These are phyloP conservation scores for Russula abietina DNA, from an alignment of 768 basidiomycete genomes.

Conservation along the genomic window DNA sequence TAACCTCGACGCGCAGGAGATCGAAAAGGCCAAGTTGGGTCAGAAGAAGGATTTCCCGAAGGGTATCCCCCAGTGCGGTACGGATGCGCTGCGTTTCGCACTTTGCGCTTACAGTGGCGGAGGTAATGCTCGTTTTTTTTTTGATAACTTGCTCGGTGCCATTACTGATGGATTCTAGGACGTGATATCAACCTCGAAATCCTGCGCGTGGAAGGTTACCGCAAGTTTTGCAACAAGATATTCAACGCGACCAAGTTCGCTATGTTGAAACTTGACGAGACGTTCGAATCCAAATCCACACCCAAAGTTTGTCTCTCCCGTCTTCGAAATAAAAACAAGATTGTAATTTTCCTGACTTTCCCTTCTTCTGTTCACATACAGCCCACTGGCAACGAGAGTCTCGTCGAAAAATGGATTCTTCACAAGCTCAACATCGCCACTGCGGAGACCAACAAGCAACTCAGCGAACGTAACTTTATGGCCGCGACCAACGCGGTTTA, in stretches of 20 bases:
- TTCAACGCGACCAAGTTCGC: slow-evolving; percentile 99
- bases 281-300: slow-evolving; percentile 67
- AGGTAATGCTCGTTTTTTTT: slow-evolving; percentile 41
- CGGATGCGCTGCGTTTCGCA: slow-evolving; percentile 92
- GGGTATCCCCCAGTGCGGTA: slow-evolving; percentile 98
- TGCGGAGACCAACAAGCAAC: slow-evolving; percentile 63
- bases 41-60: slow-evolving; percentile 99
- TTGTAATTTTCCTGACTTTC: slow-evolving; percentile 6
- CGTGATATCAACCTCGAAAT: slow-evolving; percentile 98
- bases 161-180: slow-evolving; percentile 40
- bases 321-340: neutral
- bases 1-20: slow-evolving; percentile 91
- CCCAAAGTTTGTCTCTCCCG: slow-evolving; percentile 49
- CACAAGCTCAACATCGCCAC: slow-evolving; percentile 88
- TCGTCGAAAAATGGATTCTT: slow-evolving; percentile 93
- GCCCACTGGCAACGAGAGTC: slow-evolving; percentile 85
- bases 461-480: slow-evolving; percentile 88
- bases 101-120: slow-evolving; percentile 91
- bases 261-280: slow-evolving; percentile 90
- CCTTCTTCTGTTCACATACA: slow-evolving; percentile 28
- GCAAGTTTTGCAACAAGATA: slow-evolving; percentile 99
- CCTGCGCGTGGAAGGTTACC: slow-evolving; percentile 91
- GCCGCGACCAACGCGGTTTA: slow-evolving; percentile 76
- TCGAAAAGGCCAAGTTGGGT: slow-evolving; percentile 81
- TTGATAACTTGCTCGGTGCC: neutral